Conservation (phyloP, 345 rosid genomes). For the Populus simonii region DNA sequence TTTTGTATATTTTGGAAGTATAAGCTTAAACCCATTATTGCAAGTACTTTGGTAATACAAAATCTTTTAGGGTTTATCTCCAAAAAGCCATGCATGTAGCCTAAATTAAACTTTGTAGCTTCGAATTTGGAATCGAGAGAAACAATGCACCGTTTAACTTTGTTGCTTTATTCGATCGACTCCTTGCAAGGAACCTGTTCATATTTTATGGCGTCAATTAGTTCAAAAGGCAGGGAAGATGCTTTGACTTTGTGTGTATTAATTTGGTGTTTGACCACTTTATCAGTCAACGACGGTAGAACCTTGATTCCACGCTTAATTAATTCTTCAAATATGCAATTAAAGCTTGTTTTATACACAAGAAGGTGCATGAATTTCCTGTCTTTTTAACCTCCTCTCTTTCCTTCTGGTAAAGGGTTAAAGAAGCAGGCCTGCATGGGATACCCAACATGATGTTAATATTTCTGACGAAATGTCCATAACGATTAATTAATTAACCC, state of each 20-base stretch:
- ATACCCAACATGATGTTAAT: neutral
- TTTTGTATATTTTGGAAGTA: no score
- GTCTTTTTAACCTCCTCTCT: neutral
- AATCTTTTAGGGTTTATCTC: neutral
- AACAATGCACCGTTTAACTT: no score
- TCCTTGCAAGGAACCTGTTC: no score
- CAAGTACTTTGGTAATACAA: no score
- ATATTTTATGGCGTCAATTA: neutral
- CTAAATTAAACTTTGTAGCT: neutral
- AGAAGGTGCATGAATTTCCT: neutral
- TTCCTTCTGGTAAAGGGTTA: neutral
- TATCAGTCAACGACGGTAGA: neutral
- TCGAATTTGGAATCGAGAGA: neutral
- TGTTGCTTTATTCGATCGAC: no score
- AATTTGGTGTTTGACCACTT: neutral
- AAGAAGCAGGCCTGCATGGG: neutral
- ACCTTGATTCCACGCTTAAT: neutral
- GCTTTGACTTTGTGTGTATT: constrained; percentile 1
- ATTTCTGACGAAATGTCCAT: no score
- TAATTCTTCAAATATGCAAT: neutral
- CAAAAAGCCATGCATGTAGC: neutral
- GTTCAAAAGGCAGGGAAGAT: constrained; percentile 2
- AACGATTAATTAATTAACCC: no score
- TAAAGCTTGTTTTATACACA: neutral
- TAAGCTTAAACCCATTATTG: no score